Evolutionary conservation across 2,329 filamentous ascomycete species (phyloP).

Genomic region (Verticillium klebahnii): DNA sequence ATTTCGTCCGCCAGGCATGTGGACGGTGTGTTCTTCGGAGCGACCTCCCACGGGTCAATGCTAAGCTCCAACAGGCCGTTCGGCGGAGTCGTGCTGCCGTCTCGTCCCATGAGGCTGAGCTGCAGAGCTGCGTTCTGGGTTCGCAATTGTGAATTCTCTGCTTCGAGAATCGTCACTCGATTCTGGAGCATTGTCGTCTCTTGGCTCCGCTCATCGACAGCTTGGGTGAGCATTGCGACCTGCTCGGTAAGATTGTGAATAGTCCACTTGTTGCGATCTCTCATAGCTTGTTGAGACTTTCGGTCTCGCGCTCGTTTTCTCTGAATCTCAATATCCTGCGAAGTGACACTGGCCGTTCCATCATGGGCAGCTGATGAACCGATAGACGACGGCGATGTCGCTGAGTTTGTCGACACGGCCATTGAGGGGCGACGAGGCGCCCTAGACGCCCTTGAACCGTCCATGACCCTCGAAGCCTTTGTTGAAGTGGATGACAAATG

Average conservation of each 20-base stretch:
- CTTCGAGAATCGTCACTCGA: constrained; percentile 17
- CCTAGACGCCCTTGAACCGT: not conserved
- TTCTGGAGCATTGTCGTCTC: constrained; percentile 14
- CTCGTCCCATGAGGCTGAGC: constrained; percentile 20
- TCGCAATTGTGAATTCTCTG: constrained; percentile 21
- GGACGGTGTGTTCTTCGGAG: constrained; percentile 17
- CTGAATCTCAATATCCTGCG: constrained; percentile 19
- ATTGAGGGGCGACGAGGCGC: not conserved
- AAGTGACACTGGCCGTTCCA: not conserved
- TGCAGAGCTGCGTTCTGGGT: constrained; percentile 23
- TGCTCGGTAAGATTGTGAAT: constrained; percentile 22
- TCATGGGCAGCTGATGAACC: constrained; percentile 1
- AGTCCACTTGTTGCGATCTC: constrained; percentile 25
- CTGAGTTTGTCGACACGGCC: constrained; percentile 1
- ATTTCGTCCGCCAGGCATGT: constrained; percentile 22
- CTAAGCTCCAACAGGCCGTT: not conserved
- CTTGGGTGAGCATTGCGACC: constrained; percentile 18
- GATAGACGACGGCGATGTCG: constrained; percentile 6
- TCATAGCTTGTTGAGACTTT: constrained; percentile 27
- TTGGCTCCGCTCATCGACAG: constrained; percentile 17
- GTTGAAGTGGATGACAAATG: no score
- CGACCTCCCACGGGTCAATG: constrained; percentile 17
- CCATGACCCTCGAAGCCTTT: not conserved
- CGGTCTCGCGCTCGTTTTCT: constrained; percentile 25
- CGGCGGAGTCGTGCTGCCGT: constrained; percentile 1